Evolutionary conservation across 495 filamentous ascomycete species (phyloP), one percentile per base, ranked within the genome.

Genomic region (Penicillium diatomitis): DNA sequence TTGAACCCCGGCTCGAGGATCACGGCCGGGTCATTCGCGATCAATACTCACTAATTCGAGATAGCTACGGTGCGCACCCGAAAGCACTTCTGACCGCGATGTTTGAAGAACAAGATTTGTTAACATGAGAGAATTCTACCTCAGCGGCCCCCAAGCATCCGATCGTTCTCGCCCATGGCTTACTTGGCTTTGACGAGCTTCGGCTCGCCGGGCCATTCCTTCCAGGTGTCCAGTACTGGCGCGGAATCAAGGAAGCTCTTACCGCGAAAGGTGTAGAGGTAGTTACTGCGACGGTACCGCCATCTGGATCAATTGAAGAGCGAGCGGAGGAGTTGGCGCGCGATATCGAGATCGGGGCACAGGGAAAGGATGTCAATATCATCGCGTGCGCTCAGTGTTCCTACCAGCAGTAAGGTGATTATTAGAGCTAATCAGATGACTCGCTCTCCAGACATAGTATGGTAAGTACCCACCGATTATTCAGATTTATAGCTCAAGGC

Each of bases 171-270:
- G 88, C 90, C 6, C 91, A 98, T 70, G 91, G 91, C 37, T 75
- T 98, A 32, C 70, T 98, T 35, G 91, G 91, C 34, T 98, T 98
- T 65, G 83, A 89, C 49, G 85, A 95, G 63, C 70, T 96, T 42
- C 82, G 74, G 32, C 67, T 94, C 4, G 84, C 80, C 6, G 86
- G 88, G 8, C 71, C 69, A 38, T 77, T 76, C 50, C 65, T 95
- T 3, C 90, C 89, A 0, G 77, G 83, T 3, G 80, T 97, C 27
- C 80, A 86, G 35, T 97, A 97, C 64, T 97, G 91, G 91, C 81
- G 85, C 33, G 91, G 91, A 1, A 95, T 97, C 52, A 81, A 77
- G 34, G 85, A 92, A 49, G 88, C 85, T 3, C 68, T 96, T 12
- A 69, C 64, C 7, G 76, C 82, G 40, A 84, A 86, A 51, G 82